Percentiles rank a stretch among this genome's conserved stretches.
Conservation (phyloP, 108 stramenopile species). For the Cyclotella cryptica region DNA sequence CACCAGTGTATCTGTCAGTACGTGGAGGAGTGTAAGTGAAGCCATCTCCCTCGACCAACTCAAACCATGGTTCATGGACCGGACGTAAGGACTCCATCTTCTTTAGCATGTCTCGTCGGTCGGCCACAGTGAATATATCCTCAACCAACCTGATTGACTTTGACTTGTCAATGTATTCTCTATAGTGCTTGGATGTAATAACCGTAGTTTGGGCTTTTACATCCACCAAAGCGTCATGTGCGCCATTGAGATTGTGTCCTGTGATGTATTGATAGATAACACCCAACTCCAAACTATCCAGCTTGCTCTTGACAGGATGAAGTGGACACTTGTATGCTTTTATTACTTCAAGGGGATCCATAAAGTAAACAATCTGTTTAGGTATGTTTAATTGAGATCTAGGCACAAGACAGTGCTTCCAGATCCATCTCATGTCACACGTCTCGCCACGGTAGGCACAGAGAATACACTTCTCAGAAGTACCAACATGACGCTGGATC, state of each 20-base stretch:
- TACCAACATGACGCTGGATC: background rate
- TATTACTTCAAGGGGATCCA: constrained; percentile 8
- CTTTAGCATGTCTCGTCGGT: background rate
- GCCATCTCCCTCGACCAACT: background rate
- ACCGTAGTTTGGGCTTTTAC: background rate
- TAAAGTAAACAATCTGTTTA: background rate
- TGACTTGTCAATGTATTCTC: background rate
- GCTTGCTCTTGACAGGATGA: background rate
- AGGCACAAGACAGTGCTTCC: background rate
- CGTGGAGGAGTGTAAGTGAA: background rate
- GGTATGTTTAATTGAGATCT: constrained; percentile 4
- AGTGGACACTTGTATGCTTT: background rate
- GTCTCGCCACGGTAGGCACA: constrained; percentile 12
- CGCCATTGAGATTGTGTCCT: background rate
- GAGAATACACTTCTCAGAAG: constrained; percentile 4
- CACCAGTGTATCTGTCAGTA: background rate
- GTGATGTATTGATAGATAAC: background rate
- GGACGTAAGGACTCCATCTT: background rate
- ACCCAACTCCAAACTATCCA: constrained; percentile 7
- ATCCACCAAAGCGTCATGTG: background rate
- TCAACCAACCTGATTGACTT: background rate
- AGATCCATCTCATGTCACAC: background rate
- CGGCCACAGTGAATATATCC: background rate
- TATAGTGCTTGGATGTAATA: background rate
- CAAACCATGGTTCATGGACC: too few species aligned